phyloP scores from a whole-genome alignment of 495 filamentous ascomycete species.

The Aspergillus carlsbadensis region DNA sequence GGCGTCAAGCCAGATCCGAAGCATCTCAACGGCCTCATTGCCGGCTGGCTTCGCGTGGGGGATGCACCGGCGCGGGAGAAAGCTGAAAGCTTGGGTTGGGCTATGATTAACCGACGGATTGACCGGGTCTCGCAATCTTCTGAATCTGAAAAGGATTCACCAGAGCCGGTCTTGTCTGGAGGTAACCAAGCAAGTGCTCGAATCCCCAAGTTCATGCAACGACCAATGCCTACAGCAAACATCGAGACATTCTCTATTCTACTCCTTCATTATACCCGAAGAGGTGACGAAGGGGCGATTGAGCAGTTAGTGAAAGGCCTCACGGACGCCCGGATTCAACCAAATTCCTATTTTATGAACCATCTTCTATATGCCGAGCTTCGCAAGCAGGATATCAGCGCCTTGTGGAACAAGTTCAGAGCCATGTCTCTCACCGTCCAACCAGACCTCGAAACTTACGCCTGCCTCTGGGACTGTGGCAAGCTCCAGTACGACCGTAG shows the following conservation, averaged over 20 bases:
- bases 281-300: constrained; percentile 55
- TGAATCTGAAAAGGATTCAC: constrained; percentile 15
- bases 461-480: constrained; percentile 62
- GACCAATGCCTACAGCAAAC: constrained; percentile 56
- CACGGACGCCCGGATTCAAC: constrained; percentile 55
- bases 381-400: constrained; percentile 48
- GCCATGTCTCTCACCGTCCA: constrained; percentile 44
- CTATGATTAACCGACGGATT: constrained; percentile 69
- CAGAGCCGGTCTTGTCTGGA: constrained; percentile 14
- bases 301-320: constrained; percentile 58
- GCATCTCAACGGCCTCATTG: constrained; percentile 74
- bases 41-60: constrained; percentile 67
- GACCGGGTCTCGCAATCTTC: constrained; percentile 53
- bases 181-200: constrained; percentile 20
- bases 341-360: constrained; percentile 73
- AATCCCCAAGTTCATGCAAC: constrained; percentile 37
- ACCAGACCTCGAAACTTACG: constrained; percentile 69
- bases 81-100: constrained; percentile 71
- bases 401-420: constrained; percentile 57
- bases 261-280: constrained; percentile 65
- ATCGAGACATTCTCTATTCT: constrained; percentile 77
- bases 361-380: constrained; percentile 64
- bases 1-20: constrained; percentile 63
- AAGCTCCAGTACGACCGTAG: constrained; percentile 52
- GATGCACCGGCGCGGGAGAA: constrained; percentile 50